These are phyloP conservation scores for Phytopythium vexans DNA, from an alignment of 352 stramenopile species.

Conservation along the genomic window DNA sequence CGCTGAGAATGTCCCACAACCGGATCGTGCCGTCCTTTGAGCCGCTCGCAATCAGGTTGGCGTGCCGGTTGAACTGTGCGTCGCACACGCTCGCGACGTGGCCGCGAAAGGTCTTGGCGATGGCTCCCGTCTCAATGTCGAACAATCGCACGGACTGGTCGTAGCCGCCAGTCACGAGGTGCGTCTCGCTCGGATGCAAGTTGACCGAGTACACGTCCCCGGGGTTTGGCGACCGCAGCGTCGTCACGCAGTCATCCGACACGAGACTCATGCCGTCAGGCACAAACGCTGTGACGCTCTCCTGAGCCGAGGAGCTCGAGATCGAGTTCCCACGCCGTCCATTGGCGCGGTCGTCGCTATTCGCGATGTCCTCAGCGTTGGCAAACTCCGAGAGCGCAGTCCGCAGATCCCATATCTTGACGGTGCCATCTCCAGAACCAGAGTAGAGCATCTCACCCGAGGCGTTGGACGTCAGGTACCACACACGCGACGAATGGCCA, in stretches of 20 bases:
- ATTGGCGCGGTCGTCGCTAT: constrained; percentile 36
- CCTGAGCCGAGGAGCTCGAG: constrained; percentile 19
- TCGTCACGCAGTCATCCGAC: constrained; percentile 51
- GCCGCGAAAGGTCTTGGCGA: constrained; percentile 76
- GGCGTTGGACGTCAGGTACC: constrained; percentile 68
- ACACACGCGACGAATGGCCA: constrained; percentile 82
- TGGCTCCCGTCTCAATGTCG: constrained; percentile 69
- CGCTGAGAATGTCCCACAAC: constrained; percentile 87
- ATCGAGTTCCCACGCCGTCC: constrained; percentile 25
- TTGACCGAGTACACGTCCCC: constrained; percentile 87
- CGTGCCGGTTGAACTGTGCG: constrained; percentile 85
- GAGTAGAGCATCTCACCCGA: constrained; percentile 72
- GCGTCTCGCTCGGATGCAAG: constrained; percentile 81
- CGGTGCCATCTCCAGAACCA: constrained; percentile 74
- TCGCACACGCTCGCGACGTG: constrained; percentile 83
- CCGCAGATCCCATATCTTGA: constrained; percentile 87
- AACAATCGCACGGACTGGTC: constrained; percentile 86
- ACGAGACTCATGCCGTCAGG: constrained; percentile 34
- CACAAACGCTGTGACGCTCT: constrained; percentile 14
- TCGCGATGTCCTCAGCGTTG: constrained; percentile 22
- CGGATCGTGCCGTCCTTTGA: constrained; percentile 86
- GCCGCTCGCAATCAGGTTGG: constrained; percentile 82
- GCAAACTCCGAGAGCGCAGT: constrained; percentile 40
- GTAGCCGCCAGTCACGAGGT: constrained; percentile 84
- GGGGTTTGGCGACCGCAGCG: constrained; percentile 29